These are phyloP conservation scores for Ilex paraguariensis DNA, from an alignment of 305 asterid genomes.

Conservation along the genomic window DNA sequence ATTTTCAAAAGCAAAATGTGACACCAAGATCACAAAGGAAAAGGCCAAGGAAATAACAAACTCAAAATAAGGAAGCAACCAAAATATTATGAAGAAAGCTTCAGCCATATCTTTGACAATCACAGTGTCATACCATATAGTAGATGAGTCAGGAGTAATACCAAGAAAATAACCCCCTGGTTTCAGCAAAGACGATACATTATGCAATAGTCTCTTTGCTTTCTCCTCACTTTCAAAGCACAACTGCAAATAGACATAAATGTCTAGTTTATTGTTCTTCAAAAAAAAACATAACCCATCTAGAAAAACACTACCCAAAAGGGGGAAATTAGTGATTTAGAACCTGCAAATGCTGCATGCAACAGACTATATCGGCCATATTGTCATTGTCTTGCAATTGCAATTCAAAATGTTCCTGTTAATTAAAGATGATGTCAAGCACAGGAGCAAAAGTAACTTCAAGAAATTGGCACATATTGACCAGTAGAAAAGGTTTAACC, in stretches of 20 bases:
- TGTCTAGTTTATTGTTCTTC: neutral
- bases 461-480: constrained; percentile 1
- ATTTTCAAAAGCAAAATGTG: too few relatives aligned
- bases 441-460: neutral
- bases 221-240: constrained; percentile 92
- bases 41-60: constrained; percentile 1
- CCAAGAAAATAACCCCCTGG: constrained; percentile 98
- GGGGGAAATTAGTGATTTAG: constrained; percentile 1
- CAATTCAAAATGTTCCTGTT: constrained; percentile 68
- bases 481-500: neutral
- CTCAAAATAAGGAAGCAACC: constrained; percentile 3
- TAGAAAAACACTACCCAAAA: constrained; percentile 7
- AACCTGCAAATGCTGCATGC: constrained; percentile 97
- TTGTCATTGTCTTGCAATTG: constrained; percentile 66
- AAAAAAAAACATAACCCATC: constrained; percentile 3
- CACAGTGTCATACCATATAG: constrained; percentile 73
- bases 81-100: neutral
- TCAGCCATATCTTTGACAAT: constrained; percentile 9
- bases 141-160: constrained; percentile 94
- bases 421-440: constrained; percentile 17
- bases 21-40: neutral
- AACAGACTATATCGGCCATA: constrained; percentile 77
- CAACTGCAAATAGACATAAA: constrained; percentile 37
- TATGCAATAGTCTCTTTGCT: constrained; percentile 68
- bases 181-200: constrained; percentile 82